Percentiles rank a stretch among this genome's conserved stretches.
Conservation (phyloP, 2,329 filamentous ascomycete species). For the Helicocarpus griseus region DNA sequence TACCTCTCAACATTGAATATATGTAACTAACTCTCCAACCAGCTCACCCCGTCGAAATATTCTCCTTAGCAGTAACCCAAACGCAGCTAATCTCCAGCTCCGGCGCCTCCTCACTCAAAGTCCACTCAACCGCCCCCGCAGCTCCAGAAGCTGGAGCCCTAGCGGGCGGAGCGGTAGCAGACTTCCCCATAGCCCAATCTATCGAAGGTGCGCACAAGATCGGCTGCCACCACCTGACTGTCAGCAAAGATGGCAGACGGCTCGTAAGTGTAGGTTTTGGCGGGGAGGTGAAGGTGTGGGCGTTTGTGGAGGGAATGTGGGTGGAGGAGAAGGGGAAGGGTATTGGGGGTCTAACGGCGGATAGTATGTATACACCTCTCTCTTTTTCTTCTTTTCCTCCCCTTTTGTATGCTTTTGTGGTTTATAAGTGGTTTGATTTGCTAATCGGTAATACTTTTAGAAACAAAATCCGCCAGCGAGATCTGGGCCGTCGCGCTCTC, state of each 20-base stretch:
- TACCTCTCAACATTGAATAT: not conserved
- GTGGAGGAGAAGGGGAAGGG: constrained; percentile 40
- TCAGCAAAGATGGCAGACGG: constrained; percentile 56
- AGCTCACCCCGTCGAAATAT: constrained; percentile 81
- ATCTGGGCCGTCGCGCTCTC: constrained; percentile 84
- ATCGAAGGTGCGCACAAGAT: constrained; percentile 72
- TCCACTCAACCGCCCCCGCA: constrained; percentile 69
- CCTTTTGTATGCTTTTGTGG: not conserved
- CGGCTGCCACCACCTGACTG: constrained; percentile 82
- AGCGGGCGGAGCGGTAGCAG: too few relatives aligned
- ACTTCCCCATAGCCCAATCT: constrained; percentile 70
- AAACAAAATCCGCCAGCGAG: constrained; percentile 55
- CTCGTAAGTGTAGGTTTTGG: constrained; percentile 82
- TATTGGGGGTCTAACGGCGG: constrained; percentile 22
- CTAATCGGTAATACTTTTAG: constrained; percentile 24
- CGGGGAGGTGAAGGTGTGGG: constrained; percentile 81
- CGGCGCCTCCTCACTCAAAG: constrained; percentile 69
- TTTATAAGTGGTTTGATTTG: too few relatives aligned
- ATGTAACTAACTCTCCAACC: constrained; percentile 13
- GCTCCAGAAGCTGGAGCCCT: too few relatives aligned
- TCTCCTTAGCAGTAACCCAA: constrained; percentile 66
- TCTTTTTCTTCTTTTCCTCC: not conserved
- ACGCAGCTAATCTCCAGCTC: constrained; percentile 71
- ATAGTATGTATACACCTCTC: not conserved
- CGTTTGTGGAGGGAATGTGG: constrained; percentile 46